Percentiles rank a stretch among this genome's conserved stretches.
Evolutionary conservation across 371 early-diverging fungal species (phyloP).

Genomic region (Zancudomyces culisetae): DNA sequence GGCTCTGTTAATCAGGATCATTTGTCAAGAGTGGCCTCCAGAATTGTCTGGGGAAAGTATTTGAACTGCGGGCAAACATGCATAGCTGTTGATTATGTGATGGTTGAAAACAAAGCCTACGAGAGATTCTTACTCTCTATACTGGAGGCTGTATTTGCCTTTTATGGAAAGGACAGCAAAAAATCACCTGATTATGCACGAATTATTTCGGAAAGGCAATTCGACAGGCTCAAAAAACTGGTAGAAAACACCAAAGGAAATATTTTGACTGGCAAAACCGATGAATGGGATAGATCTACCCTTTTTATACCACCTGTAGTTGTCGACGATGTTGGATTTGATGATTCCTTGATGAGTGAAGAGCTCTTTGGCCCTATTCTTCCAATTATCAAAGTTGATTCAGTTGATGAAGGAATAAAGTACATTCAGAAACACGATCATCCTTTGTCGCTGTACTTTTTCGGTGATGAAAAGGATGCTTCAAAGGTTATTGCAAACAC

Average conservation of each 20-base stretch:
- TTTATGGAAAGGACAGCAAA: slow-evolving; percentile 32
- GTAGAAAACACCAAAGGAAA: slow-evolving; percentile 33
- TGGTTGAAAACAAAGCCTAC: slow-evolving; percentile 33
- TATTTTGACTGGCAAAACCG: slow-evolving; percentile 26
- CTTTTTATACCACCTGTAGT: slow-evolving; percentile 46
- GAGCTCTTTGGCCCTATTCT: slow-evolving; percentile 79
- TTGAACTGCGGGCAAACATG: slow-evolving; percentile 79
- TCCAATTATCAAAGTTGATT: slow-evolving; percentile 51
- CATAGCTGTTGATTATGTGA: slow-evolving; percentile 68
- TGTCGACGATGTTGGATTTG: slow-evolving; percentile 27
- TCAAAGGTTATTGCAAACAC: slow-evolving; percentile 28
- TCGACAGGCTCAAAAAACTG: slow-evolving; percentile 38
- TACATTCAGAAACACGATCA: slow-evolving; percentile 36
- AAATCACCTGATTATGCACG: slow-evolving; percentile 36
- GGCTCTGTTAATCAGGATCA: slow-evolving; percentile 26
- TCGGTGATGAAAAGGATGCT: slow-evolving; percentile 26
- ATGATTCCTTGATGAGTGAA: slow-evolving; percentile 36
- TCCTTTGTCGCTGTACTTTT: slow-evolving; percentile 56
- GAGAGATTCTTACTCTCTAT: slow-evolving; percentile 30
- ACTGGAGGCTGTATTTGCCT: slow-evolving; percentile 19
- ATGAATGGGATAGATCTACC: slow-evolving; percentile 32
- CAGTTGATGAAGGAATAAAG: slow-evolving; percentile 49
- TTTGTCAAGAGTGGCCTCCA: slow-evolving; percentile 39
- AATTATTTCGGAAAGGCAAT: slow-evolving; percentile 53
- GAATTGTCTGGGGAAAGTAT: slow-evolving; percentile 68